Base-by-base conservation (phyloP, 2,329 filamentous ascomycete genomes). In the Sporothrix pseudoabietina region DNA sequence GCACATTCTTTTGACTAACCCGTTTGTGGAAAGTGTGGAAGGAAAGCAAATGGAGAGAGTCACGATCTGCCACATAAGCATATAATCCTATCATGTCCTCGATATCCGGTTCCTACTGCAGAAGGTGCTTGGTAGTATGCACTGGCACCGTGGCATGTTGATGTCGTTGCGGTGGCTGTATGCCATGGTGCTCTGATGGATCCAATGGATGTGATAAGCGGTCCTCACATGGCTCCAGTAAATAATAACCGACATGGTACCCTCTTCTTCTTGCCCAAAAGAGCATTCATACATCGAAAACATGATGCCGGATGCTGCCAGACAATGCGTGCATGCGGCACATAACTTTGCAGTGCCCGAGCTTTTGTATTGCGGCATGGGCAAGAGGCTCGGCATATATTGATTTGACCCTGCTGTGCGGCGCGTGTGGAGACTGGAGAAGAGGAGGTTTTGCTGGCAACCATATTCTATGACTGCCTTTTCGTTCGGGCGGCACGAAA, bases 71-170 rank as follows among this genome's bases (percentile, higher is more conserved):
- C 26, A 14, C 30, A 35, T 35, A 59, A 35, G 14, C 16, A 30
- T 19, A 16, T 59, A 30, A 6, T 35, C 12, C 14, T 35, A 8
- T 26, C 81, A 80, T 54, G 22, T 26, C 32, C 6, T 47, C 5
- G 19, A 22, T 69, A 9, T 35, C 66, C 41, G 49, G 66, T 39
- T 55, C 19, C 30, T 69, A 32, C 26, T 52, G n/a, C 63, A 68
- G 63, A 12, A 68, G 65, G 26, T 68, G 44, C 65, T 52, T 68
- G 26, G 65, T 44, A 68, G 65, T 35, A 65, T 65, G 35, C 61
- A 65, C 61, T 65, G 65, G 39, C 22, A 47, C 65, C 22, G 44
- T 52, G 44, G 10, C 65, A 68, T 47, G 30, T 19, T 5, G 19
- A 4, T 5, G 7, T 30, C 30, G 49, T 57, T 14, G 19, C 10